phyloP scores from a whole-genome alignment of 768 basidiomycete species.

The Boletus vermiculosoides region DNA sequence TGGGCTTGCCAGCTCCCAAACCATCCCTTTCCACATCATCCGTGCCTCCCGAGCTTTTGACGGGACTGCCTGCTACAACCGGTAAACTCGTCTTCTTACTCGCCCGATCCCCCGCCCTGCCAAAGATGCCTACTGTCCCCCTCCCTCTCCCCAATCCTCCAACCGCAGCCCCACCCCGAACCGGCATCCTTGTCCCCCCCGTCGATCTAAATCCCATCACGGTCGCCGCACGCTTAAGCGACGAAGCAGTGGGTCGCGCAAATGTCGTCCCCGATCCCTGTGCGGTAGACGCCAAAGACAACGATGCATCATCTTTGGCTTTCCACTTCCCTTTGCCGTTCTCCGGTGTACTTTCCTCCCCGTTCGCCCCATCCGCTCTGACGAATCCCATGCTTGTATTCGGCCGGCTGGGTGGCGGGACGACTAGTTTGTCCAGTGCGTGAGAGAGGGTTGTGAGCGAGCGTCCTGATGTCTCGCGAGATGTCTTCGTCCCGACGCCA shows the following conservation, averaged over 20 bases:
- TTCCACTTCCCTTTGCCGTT: conserved; percentile 16
- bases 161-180: conserved; percentile 1
- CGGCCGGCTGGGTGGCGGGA: conserved; percentile 63
- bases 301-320: conserved; percentile 23
- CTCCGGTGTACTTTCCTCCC: conserved; percentile 3
- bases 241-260: conserved; percentile 32
- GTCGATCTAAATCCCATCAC: conserved; percentile 9
- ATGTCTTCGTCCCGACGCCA: neutral
- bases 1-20: neutral
- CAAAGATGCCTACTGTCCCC: conserved; percentile 22
- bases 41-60: conserved; percentile 35
- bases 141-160: conserved; percentile 8
- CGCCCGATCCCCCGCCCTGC: conserved; percentile 28
- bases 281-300: conserved; percentile 5
- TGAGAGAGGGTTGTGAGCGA: conserved; percentile 63
- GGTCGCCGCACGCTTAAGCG: conserved; percentile 29
- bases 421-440: conserved; percentile 68
- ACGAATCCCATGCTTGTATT: conserved; percentile 73
- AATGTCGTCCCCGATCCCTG: conserved; percentile 14
- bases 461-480: conserved; percentile 21
- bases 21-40: neutral
- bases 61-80: conserved; percentile 45
- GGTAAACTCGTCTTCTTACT: conserved; percentile 47
- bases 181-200: neutral
- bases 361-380: conserved; percentile 15